Conservation (phyloP, 208 protist genomes). For the Novymonas esmeraldas region DNA sequence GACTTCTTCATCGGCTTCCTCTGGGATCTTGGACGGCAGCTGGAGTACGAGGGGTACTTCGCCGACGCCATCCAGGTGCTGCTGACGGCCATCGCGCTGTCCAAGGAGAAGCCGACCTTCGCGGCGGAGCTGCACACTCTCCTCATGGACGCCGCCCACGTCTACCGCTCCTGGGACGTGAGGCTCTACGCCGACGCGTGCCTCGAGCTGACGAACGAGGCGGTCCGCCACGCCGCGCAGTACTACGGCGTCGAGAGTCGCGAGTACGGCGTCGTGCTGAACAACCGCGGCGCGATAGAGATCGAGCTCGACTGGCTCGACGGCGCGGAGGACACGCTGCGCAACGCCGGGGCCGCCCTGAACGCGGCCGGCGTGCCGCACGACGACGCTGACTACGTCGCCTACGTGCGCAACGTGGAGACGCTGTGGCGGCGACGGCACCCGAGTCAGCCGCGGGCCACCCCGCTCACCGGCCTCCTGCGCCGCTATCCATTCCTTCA, state of each 20-base stretch:
- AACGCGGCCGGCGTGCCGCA: constrained; percentile 47
- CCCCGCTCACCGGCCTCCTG: constrained; percentile 37
- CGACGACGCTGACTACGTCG: constrained; percentile 64
- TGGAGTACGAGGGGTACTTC: constrained; percentile 68
- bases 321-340: constrained; percentile 46
- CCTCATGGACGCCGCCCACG: constrained; percentile 68
- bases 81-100: constrained; percentile 65
- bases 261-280: constrained; percentile 65
- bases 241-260: constrained; percentile 57
- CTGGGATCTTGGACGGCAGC: constrained; percentile 64
- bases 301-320: constrained; percentile 62
- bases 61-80: constrained; percentile 55
- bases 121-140: constrained; percentile 53
- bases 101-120: constrained; percentile 66
- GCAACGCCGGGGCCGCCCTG: constrained; percentile 42
- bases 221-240: constrained; percentile 47
- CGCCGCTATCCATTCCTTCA: constrained; percentile 68
- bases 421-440: constrained; percentile 27
- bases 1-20: constrained; percentile 78
- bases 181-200: constrained; percentile 50
- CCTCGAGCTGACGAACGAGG: constrained; percentile 60
- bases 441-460: constrained; percentile 3
- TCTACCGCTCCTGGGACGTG: constrained; percentile 75
- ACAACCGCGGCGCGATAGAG: constrained; percentile 68
- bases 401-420: constrained; percentile 67